phyloP scores from a whole-genome alignment of 768 basidiomycete genomes.

The Podaxis pistillaris region DNA sequence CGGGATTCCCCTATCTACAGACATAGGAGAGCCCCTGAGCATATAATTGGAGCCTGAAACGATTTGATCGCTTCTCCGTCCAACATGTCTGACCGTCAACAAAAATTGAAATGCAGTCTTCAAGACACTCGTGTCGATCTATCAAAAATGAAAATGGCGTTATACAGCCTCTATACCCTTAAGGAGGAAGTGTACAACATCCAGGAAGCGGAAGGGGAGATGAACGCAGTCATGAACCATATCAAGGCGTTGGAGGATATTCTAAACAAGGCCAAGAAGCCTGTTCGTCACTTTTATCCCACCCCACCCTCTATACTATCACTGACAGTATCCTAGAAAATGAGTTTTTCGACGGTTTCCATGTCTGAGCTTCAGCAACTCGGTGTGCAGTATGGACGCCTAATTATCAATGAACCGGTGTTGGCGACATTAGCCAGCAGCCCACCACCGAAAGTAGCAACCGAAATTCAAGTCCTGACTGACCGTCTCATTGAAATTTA shows the following conservation, averaged over 20 bases:
- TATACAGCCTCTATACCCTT: not conserved
- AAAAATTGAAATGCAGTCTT: not conserved
- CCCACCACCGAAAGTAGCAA: not conserved
- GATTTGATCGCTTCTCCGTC: no score
- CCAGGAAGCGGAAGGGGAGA: not conserved
- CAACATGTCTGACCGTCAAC: no score
- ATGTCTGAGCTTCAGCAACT: not conserved
- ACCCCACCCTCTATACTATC: not conserved
- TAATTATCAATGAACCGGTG: not conserved
- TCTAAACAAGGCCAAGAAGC: not conserved
- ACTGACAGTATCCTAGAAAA: not conserved
- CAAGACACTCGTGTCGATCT: not conserved
- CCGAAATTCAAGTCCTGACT: not conserved
- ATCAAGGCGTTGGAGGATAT: not conserved
- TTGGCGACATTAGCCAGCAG: not conserved
- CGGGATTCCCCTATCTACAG: no score
- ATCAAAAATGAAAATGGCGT: not conserved
- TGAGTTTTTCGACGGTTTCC: not conserved
- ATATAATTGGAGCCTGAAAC: no score
- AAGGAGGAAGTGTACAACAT: not conserved
- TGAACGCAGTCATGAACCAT: not conserved
- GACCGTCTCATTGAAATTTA: not conserved
- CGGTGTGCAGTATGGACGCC: not conserved
- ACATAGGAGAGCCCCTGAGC: no score
- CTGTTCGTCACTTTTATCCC: not conserved